Evolutionary conservation across 192 early-diverging fungal species (phyloP), one percentile per base, ranked within the genome.

Genomic region (Linderina pennispora): DNA sequence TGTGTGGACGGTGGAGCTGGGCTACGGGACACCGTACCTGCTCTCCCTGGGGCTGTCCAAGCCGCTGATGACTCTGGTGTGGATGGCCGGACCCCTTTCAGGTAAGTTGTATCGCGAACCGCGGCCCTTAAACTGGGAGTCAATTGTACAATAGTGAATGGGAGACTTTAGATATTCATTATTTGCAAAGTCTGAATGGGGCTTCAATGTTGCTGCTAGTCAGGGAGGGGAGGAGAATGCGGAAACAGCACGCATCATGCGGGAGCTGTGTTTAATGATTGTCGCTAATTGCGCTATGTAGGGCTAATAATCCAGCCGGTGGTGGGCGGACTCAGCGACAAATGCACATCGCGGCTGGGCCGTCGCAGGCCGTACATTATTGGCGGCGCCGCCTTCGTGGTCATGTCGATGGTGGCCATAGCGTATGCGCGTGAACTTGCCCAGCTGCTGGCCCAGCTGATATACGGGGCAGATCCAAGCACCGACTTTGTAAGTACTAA

Each of bases 81-180:
- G 95, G 95, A 74, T 98, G 51, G 91, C 91, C 8, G 89, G 89
- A 11, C 89, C 89, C 17, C 71, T 91, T 21, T 86, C 85, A 43
- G 88, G 88, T 20, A 66, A 34, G 55, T 22, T 5, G 28, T n/a
- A n/a, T n/a, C n/a, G n/a, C n/a, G n/a, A n/a, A n/a, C n/a, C n/a
- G n/a, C n/a, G n/a, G n/a, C n/a, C n/a, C n/a, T n/a, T n/a, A n/a
- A n/a, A n/a, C n/a, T n/a, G n/a, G n/a, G n/a, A n/a, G n/a, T n/a
- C n/a, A n/a, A n/a, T n/a, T n/a, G n/a, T 21, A 47, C 16, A 35
- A 36, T 9, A 3, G 20, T 47, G 17, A 35, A 32, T 20, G 32
- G 32, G 15, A 21, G 15, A 32, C 34, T 35, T 47, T 13, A 13
- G 32, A 6, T 33, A 17, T 34, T 8, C 3, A 32, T 45, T 45